Conservation (phyloP, 257 asterid genomes). For the Fraxinus americana region DNA sequence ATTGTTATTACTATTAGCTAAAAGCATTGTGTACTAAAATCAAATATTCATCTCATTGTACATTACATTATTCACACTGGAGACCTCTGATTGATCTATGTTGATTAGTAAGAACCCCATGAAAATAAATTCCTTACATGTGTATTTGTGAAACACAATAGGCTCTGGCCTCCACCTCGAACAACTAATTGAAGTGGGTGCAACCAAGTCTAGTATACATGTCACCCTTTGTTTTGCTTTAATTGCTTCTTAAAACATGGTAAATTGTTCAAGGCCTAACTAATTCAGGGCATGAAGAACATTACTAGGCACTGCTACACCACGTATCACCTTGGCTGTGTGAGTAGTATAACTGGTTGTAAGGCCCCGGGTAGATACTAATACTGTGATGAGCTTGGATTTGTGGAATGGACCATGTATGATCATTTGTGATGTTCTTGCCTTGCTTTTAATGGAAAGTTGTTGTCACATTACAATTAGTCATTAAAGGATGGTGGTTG, state of each 20-base stretch:
- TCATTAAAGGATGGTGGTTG: background rate
- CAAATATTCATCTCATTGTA: background rate
- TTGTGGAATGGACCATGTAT: no score
- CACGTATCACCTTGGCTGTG: background rate
- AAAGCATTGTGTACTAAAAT: background rate
- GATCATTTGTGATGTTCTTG: no score
- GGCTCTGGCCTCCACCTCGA: background rate
- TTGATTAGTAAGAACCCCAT: background rate
- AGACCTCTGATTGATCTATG: background rate
- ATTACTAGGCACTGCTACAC: background rate
- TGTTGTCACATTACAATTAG: background rate
- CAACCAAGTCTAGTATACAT: background rate
- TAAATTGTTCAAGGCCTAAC: background rate
- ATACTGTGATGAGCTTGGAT: background rate
- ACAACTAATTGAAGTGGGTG: background rate
- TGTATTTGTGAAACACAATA: background rate
- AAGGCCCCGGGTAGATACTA: background rate
- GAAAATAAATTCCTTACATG: no score
- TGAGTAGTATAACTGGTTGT: background rate
- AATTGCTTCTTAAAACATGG: background rate
- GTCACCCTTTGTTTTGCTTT: background rate
- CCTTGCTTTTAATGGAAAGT: background rate
- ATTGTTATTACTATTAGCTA: background rate
- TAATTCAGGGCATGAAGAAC: background rate
- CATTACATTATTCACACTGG: background rate